Conservation (phyloP, 2,329 filamentous ascomycete species). For the Fusarium secorum region DNA sequence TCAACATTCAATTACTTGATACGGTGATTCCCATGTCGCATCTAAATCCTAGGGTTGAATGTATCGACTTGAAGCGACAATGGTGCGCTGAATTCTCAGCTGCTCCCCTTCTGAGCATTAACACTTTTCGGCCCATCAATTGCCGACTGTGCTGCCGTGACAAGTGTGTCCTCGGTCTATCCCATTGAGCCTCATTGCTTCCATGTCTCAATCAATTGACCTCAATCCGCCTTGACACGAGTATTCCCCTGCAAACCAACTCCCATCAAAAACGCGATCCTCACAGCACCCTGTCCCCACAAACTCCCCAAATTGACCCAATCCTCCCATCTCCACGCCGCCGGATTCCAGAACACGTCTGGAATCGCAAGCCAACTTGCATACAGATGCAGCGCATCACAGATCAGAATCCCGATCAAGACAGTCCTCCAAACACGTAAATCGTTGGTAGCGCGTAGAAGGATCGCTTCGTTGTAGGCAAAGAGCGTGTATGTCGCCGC, state of each 20-base stretch:
- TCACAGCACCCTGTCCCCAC: constrained; percentile 23
- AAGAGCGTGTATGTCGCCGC: constrained; percentile 29
- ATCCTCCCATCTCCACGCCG: constrained; percentile 27
- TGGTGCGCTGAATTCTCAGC: fast-evolving
- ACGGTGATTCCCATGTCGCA: not conserved
- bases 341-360: constrained; percentile 13
- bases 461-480: constrained; percentile 28
- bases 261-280: constrained; percentile 25
- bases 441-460: constrained; percentile 20
- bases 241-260: not conserved
- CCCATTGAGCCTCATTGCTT: not conserved
- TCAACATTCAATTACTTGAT: not conserved
- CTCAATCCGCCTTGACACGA: not conserved
- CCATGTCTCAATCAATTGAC: not conserved
- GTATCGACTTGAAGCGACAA: not conserved
- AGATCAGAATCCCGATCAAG: constrained; percentile 12
- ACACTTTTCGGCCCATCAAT: not conserved
- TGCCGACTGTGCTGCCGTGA: not conserved
- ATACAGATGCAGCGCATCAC: constrained; percentile 26
- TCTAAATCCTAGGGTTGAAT: too few species aligned
- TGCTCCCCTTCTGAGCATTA: not conserved
- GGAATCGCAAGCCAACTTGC: constrained; percentile 21
- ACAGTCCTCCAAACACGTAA: constrained; percentile 18
- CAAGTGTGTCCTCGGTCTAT: not conserved
- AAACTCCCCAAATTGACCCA: constrained; percentile 31